These are phyloP conservation scores for Eutypella sp. DNA, from an alignment of 2,329 filamentous ascomycete species.

Conservation along the genomic window DNA sequence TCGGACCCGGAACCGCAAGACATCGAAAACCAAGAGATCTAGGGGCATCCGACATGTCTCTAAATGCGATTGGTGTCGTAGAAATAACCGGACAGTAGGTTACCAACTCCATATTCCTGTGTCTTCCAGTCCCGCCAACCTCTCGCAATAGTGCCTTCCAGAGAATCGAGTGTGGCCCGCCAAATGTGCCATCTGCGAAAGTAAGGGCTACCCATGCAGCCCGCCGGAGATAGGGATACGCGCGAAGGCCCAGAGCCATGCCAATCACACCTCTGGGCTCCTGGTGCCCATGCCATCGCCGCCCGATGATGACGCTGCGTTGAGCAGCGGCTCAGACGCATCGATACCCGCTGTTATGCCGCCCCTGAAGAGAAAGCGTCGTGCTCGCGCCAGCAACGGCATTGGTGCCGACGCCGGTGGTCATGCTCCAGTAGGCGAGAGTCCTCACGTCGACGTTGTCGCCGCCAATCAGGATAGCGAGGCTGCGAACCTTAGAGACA, in stretches of 20 bases:
- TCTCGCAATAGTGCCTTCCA: background rate
- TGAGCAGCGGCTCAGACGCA: background rate
- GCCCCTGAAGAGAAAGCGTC: background rate
- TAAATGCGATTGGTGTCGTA: background rate
- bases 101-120: background rate
- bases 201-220: background rate
- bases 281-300: background rate
- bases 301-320: background rate
- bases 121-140: background rate
- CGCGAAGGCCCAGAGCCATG: background rate
- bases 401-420: no score
- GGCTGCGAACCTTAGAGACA: background rate
- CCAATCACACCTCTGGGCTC: background rate
- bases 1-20: no score
- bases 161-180: constrained; percentile 1
- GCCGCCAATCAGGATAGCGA: background rate
- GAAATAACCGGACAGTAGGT: background rate
- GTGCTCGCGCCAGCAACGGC: background rate
- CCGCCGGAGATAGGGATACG: background rate
- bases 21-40: background rate
- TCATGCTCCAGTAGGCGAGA: no score
- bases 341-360: constrained; percentile 2
- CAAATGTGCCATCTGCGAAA: background rate
- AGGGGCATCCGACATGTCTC: background rate
- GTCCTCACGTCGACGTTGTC: no score